Conservation (phyloP, 345 rosid genomes). For the Streptanthus diversifolius region DNA sequence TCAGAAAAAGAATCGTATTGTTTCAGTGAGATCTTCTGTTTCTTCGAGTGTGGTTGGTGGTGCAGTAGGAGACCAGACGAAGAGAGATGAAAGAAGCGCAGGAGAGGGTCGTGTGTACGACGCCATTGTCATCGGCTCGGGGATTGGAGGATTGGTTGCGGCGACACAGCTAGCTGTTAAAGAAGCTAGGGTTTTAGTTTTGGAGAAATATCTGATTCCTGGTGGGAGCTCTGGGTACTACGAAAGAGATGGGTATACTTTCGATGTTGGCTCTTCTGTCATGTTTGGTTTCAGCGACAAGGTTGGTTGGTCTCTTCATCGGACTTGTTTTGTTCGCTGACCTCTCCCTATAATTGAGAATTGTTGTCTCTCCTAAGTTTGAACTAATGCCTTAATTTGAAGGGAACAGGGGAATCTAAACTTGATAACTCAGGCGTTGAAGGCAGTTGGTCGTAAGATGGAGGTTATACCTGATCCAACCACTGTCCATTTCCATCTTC, state of each 20-base stretch:
- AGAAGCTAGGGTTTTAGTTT: slow-evolving; percentile 78
- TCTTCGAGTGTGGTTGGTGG: slow-evolving; percentile 31
- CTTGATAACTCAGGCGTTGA: slow-evolving; percentile 82
- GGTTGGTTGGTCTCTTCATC: slow-evolving; percentile 43
- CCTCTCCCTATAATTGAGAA: neutral
- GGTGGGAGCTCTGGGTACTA: slow-evolving; percentile 97
- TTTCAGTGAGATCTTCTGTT: slow-evolving; percentile 11
- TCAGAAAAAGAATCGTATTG: slow-evolving; percentile 1
- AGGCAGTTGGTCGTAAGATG: slow-evolving; percentile 86
- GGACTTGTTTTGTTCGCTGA: neutral
- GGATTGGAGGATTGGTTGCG: slow-evolving; percentile 89
- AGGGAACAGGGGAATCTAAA: slow-evolving; percentile 82
- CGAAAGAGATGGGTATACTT: slow-evolving; percentile 78
- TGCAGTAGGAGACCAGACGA: slow-evolving; percentile 10
- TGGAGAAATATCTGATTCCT: slow-evolving; percentile 94
- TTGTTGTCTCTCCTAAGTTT: neutral
- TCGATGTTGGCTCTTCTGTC: slow-evolving; percentile 96
- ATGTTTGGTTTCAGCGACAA: slow-evolving; percentile 93
- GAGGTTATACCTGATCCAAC: slow-evolving; percentile 93
- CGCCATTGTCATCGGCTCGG: slow-evolving; percentile 88
- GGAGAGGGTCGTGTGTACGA: slow-evolving; percentile 45
- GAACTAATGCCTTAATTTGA: slow-evolving; percentile 14
- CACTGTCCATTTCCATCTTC: slow-evolving; percentile 94
- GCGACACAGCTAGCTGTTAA: slow-evolving; percentile 86
- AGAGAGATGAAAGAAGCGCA: slow-evolving; percentile 27